A percentile compares a stretch with the other conserved stretches of the same genome.
These are phyloP conservation scores for Simmondsia chinensis DNA, from an alignment of 148 eudicot species.

Conservation along the genomic window DNA sequence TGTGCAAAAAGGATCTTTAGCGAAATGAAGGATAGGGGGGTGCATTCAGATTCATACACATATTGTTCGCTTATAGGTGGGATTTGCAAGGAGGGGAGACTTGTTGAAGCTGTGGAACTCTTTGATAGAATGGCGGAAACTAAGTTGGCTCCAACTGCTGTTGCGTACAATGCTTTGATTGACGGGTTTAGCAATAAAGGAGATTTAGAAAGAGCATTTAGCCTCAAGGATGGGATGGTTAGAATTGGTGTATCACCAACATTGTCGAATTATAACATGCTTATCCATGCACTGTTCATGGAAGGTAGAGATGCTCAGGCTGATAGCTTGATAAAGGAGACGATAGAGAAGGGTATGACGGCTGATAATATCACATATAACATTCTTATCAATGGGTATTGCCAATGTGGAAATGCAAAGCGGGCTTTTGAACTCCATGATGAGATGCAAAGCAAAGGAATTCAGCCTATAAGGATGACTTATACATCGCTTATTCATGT, in stretches of 20 bases:
- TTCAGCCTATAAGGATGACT: constrained; percentile 38
- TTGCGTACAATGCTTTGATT: constrained; percentile 41
- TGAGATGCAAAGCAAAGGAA: constrained; percentile 37
- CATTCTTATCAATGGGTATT: constrained; percentile 41
- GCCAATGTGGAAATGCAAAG: constrained; percentile 33
- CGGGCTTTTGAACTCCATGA: constrained; percentile 34
- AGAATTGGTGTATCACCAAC: no score
- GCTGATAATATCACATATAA: constrained; percentile 40
- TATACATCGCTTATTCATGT: constrained; percentile 43
- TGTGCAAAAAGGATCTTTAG: constrained; percentile 26
- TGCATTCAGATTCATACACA: constrained; percentile 38
- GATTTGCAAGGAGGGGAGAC: constrained; percentile 35
- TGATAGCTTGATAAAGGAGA: constrained; percentile 31
- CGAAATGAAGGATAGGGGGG: constrained; percentile 31
- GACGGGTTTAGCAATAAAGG: constrained; percentile 40
- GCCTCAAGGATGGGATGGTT: no score
- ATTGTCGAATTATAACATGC: constrained; percentile 37
- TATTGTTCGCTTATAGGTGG: constrained; percentile 31
- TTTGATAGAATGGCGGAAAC: constrained; percentile 25
- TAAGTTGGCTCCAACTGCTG: constrained; percentile 26
- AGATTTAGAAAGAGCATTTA: no score
- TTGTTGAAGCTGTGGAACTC: no score
- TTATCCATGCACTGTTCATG: constrained; percentile 36
- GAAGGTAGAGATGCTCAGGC: constrained; percentile 26
- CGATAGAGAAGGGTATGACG: constrained; percentile 23